Evolutionary conservation across 345 rosid genomes (phyloP), one percentile per base, ranked within the genome.

Genomic region (Reutealis trisperma): DNA sequence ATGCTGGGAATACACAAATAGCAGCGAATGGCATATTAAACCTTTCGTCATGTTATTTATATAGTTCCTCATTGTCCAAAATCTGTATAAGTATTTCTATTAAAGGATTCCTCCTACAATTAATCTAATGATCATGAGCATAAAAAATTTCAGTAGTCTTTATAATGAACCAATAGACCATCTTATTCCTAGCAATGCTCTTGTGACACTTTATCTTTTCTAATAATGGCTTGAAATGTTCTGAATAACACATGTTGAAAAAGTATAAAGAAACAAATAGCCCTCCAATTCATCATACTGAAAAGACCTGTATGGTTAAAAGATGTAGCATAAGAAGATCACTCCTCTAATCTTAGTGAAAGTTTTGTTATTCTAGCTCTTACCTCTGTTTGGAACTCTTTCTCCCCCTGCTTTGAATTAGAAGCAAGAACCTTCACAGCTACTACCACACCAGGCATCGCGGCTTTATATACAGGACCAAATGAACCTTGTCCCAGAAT

Each of bases 301-400:
- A 18, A 57, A 42, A 71, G 55, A 70, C 37, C 22, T 27, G 37
- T 63, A 57, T 57, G 67, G 49, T 32, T 13, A 59, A 58, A 12
- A 68, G n/a, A 76, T 30, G 63, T 34, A 9, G 67, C 16, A 24
- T 18, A 67, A 19, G 72, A 57, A 75, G 21, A 63, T 24, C 58
- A 16, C 16, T 54, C 71, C 13, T 24, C n/a, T 22, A 64, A 16
- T 64, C 51, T 37, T 15, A 22, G 55, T 67, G 30, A n/a, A 19
- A 63, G 27, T 58, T 4, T 72, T 66, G 18, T 30, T 70, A 55
- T 2, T 68, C 54, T 24, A 52, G 52, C 34, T 21, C 73, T 76
- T 85, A 93, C 98, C 97, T 96, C 99, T 7, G 98, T 93, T 75
- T 92, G 93, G 78, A 93, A 96, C 89, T 96, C 99, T 84, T 62